phyloP scores from a whole-genome alignment of 1,284 basidiomycete genomes.

The Irpex sp. region DNA sequence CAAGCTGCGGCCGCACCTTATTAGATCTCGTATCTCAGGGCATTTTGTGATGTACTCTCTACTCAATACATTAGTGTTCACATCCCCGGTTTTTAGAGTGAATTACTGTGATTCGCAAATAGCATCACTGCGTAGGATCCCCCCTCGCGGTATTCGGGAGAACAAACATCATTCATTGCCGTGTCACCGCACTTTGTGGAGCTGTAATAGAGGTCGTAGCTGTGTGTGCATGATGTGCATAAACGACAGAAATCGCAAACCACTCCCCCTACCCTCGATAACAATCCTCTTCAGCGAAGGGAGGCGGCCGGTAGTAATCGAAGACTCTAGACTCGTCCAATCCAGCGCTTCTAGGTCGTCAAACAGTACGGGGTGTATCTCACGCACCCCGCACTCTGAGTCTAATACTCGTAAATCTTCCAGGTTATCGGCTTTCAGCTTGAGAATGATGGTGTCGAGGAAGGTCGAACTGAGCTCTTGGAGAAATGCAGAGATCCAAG shows the following conservation, averaged over 20 bases:
- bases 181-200: neutral
- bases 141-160: neutral
- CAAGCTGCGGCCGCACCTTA: constrained; percentile 73
- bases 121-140: too few species aligned
- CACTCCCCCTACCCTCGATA: constrained; percentile 16
- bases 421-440: constrained; percentile 21
- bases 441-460: constrained; percentile 21
- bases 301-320: neutral
- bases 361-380: constrained; percentile 18
- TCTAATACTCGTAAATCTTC: constrained; percentile 21
- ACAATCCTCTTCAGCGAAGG: constrained; percentile 12
- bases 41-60: neutral
- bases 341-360: constrained; percentile 21
- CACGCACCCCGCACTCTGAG: constrained; percentile 24
- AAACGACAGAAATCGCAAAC: neutral
- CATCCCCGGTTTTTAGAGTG: neutral
- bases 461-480: constrained; percentile 19
- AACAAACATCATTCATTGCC: neutral
- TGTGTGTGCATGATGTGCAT: neutral
- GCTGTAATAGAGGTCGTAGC: neutral
- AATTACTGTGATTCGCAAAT: neutral
- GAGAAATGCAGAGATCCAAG: constrained; percentile 25
- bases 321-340: constrained; percentile 17
- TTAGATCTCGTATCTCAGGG: constrained; percentile 23
- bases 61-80: neutral